Conservation (phyloP, 2,329 filamentous ascomycete genomes). For the Neofusicoccum sp. region DNA sequence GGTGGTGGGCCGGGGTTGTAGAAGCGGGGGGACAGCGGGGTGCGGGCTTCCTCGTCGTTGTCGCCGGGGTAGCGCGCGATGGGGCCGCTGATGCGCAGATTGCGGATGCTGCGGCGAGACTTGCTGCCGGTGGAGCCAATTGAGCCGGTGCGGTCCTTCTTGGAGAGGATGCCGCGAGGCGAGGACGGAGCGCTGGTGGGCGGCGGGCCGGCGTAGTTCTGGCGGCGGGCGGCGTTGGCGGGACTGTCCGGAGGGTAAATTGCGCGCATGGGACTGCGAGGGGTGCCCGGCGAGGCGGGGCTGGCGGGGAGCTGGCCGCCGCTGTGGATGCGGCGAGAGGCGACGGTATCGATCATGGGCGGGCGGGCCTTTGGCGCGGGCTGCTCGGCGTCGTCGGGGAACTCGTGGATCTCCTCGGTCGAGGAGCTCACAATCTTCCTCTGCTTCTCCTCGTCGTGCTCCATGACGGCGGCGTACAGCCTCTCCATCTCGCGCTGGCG, state of each 20-base stretch:
- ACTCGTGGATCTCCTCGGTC: slow-evolving; percentile 23
- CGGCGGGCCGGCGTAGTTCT: background rate
- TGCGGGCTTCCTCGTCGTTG: slow-evolving; percentile 47
- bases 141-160: slow-evolving; percentile 36
- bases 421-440: slow-evolving; percentile 28
- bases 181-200: slow-evolving; percentile 17
- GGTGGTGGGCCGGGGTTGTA: slow-evolving; percentile 56
- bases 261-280: slow-evolving; percentile 43
- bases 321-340: slow-evolving; percentile 4
- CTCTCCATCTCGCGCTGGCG: slow-evolving; percentile 82
- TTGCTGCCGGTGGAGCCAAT: slow-evolving; percentile 39
- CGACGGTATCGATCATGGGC: slow-evolving; percentile 29
- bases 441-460: slow-evolving; percentile 65
- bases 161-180: slow-evolving; percentile 38
- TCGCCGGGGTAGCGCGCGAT: slow-evolving; percentile 48
- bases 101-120: slow-evolving; percentile 48
- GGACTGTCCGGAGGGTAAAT: slow-evolving; percentile 45
- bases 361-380: slow-evolving; percentile 2
- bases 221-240: slow-evolving; percentile 1
- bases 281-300: slow-evolving; percentile 37
- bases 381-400: background rate
- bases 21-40: slow-evolving; percentile 56
- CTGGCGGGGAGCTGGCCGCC: slow-evolving; percentile 20
- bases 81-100: slow-evolving; percentile 58
- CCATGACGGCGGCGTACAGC: slow-evolving; percentile 89